phyloP scores from a whole-genome alignment of 345 rosid genomes.

The Populus ilicifolia region DNA sequence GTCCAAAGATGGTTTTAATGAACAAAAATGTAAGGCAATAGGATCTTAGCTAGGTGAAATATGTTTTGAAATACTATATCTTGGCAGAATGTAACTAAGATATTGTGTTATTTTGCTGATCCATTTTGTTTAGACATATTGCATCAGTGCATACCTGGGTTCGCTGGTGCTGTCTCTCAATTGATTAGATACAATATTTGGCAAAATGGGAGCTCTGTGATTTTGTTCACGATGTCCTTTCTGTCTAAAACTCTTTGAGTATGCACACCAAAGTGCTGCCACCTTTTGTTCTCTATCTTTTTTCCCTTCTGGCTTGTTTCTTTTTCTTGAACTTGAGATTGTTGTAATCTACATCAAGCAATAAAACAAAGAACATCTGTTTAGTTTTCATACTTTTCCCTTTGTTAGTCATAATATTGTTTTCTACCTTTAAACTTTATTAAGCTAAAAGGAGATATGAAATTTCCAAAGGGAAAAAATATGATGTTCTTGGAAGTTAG shows the following conservation, averaged over 20 bases:
- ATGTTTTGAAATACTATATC: neutral
- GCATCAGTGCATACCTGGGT: neutral
- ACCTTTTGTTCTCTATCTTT: neutral
- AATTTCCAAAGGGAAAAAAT: neutral
- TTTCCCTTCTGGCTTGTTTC: neutral
- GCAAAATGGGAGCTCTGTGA: neutral
- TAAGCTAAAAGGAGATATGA: neutral
- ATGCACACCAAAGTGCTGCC: neutral
- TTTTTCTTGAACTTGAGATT: neutral
- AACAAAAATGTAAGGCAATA: slow-evolving; percentile 16
- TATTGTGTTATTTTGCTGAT: neutral
- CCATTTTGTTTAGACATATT: neutral
- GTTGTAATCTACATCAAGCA: neutral
- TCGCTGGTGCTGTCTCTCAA: neutral
- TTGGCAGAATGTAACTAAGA: neutral
- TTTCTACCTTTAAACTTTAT: neutral
- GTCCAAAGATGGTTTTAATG: slow-evolving; percentile 11
- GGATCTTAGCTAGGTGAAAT: neutral
- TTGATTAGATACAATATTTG: neutral
- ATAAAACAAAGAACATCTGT: neutral
- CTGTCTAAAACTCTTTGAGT: neutral
- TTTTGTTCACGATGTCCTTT: neutral
- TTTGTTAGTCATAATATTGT: neutral
- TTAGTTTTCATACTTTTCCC: neutral
- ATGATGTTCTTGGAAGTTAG: neutral